Conservation (phyloP, 2,329 filamentous ascomycete genomes). For the Camptophora hylomeconis region DNA sequence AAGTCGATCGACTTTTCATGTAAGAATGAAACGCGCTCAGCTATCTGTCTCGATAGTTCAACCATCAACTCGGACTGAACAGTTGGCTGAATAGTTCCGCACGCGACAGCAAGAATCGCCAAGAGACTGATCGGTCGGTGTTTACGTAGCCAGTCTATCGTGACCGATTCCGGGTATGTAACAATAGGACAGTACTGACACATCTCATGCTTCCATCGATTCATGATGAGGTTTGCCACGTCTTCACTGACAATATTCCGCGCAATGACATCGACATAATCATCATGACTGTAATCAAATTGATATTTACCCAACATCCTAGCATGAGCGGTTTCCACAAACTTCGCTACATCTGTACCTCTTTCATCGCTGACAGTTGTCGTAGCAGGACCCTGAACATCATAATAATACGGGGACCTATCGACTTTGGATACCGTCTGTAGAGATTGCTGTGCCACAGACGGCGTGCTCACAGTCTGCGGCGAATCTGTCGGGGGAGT, state of each 20-base stretch:
- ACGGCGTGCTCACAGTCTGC: too few species aligned
- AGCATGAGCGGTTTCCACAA: not conserved
- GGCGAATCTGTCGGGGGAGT: slow-evolving; percentile 7
- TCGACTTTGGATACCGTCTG: slow-evolving; percentile 1
- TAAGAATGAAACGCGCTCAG: slow-evolving; percentile 58
- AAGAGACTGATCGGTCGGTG: slow-evolving; percentile 47
- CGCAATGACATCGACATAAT: slow-evolving; percentile 35
- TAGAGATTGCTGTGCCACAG: too few species aligned
- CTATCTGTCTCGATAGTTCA: slow-evolving; percentile 59
- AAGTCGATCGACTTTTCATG: slow-evolving; percentile 77
- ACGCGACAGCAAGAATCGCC: slow-evolving; percentile 41
- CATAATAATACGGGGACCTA: too few species aligned
- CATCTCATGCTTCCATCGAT: slow-evolving; percentile 40
- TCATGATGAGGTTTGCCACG: slow-evolving; percentile 39
- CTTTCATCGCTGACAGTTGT: slow-evolving; percentile 2
- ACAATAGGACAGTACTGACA: slow-evolving; percentile 44
- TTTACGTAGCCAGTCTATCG: slow-evolving; percentile 39
- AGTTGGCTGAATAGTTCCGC: slow-evolving; percentile 36
- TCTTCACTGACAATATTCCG: slow-evolving; percentile 37
- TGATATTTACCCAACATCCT: too few species aligned
- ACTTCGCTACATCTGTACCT: not conserved
- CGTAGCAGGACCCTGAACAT: too few species aligned
- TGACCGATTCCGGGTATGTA: slow-evolving; percentile 40
- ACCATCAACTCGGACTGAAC: slow-evolving; percentile 49
- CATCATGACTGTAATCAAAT: too few species aligned